Base-by-base conservation (phyloP, 23 red algal species). In the Gracilaria gracilis region DNA sequence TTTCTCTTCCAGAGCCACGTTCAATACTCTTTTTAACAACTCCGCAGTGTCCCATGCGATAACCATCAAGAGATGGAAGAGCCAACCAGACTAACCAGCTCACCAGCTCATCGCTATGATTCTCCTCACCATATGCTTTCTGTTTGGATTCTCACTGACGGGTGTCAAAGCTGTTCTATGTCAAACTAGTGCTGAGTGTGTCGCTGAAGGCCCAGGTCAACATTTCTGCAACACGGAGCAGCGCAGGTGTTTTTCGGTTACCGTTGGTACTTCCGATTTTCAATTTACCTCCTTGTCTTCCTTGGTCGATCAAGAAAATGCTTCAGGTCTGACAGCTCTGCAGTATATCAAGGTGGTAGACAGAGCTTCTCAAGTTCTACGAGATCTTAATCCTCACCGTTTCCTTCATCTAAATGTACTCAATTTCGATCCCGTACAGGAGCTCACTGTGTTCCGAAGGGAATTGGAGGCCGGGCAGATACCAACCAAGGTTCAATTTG, bases 311-410 rank as follows among this genome's bases (percentile, higher is more conserved):
- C 51, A 55, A 55, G 51, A 55, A 55, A 55, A 55, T 20, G 51
- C 9, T 55, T 15, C 51, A 15, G 51, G 51, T 19, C 16, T 55
- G 16, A 15, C 51, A 2, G 11, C 51, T 55, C 51, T 15, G 16
- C 14, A 55, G 19, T 55, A 55, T 19, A 77, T 49, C 32, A 31
- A 5, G 7, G 57, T 55, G 49, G 57, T 82, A 48, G 25, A 31
- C 19, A 0, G 48, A 48, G 51, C 51, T 36, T 57, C 42, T 7
- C 4, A 31, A 35, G 51, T 82, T 31, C 57, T 57, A n/a, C 50
- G 48, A 51, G n/a, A 82, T 49, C 78, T 82, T 49, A 27, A 82
- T 55, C 78, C 78, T 21, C 40, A 82, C 51, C 78, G 36, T 17
- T 55, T 55, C 21, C 78, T 82, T 38, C 78, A 82, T 23, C 47